Conservation (phyloP, 768 basidiomycete genomes). For the Termitomyces sp. region DNA sequence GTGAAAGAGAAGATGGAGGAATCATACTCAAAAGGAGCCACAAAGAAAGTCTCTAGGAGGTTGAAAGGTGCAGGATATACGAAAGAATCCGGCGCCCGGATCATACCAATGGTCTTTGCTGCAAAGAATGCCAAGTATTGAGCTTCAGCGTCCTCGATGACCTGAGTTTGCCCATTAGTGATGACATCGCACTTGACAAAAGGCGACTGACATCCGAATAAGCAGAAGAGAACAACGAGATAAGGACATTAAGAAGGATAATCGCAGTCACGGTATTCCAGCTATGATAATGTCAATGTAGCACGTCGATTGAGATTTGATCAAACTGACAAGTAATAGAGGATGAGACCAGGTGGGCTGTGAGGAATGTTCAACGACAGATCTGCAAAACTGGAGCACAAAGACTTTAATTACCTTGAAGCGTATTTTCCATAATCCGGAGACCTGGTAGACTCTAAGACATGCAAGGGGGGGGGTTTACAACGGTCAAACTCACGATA, state of each 20-base stretch:
- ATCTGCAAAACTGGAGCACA: background rate
- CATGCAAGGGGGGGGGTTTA: background rate
- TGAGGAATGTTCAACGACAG: background rate
- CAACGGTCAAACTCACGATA: conserved; percentile 49
- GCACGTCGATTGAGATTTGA: background rate
- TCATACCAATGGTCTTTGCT: conserved; percentile 79
- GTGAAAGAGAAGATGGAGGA: background rate
- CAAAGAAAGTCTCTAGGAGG: conserved; percentile 70
- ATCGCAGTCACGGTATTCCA: conserved; percentile 85
- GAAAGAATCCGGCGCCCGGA: conserved; percentile 79
- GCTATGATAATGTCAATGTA: conserved; percentile 26
- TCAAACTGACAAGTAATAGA: conserved; percentile 72
- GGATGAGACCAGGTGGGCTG: conserved; percentile 53
- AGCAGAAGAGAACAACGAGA: conserved; percentile 92
- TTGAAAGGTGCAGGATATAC: conserved; percentile 95
- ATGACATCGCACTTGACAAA: background rate
- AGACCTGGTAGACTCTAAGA: conserved; percentile 32
- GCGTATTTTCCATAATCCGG: conserved; percentile 62
- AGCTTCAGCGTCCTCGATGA: conserved; percentile 80
- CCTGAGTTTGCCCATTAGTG: conserved; percentile 32
- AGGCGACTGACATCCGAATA: conserved; percentile 70
- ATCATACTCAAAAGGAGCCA: conserved; percentile 84
- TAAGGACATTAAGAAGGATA: conserved; percentile 87
- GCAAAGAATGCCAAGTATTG: conserved; percentile 92
- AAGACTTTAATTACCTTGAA: conserved; percentile 30